Percentiles rank a stretch among this genome's conserved stretches.
These are phyloP conservation scores for Penicillium silybi DNA, from an alignment of 495 filamentous ascomycete species.

Conservation along the genomic window DNA sequence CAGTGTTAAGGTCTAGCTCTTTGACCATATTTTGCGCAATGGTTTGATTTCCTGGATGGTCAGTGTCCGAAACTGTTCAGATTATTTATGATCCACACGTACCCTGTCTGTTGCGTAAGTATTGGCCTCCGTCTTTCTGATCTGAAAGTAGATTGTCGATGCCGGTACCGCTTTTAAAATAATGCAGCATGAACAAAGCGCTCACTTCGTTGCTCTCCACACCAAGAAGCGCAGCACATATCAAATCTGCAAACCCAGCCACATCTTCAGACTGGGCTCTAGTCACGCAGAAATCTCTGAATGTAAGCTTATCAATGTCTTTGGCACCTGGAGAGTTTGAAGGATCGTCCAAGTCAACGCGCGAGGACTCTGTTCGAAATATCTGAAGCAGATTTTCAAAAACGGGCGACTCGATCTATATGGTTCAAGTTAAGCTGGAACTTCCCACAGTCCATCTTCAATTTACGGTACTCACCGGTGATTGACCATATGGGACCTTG, in stretches of 20 bases:
- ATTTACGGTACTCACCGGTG: background rate
- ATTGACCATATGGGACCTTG: slow-evolving; percentile 8
- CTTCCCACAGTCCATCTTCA: background rate
- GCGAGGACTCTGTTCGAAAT: slow-evolving; percentile 1
- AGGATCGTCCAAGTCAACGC: slow-evolving; percentile 7
- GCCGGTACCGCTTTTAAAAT: slow-evolving; percentile 39
- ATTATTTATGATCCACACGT: background rate
- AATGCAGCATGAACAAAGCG: slow-evolving; percentile 45
- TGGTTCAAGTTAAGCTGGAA: background rate
- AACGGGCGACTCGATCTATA: slow-evolving; percentile 11
- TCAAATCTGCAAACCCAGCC: background rate
- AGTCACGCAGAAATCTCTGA: slow-evolving; percentile 1
- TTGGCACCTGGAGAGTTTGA: background rate
- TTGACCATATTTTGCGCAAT: slow-evolving; percentile 26
- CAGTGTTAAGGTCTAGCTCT: background rate
- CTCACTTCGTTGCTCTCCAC: slow-evolving; percentile 37
- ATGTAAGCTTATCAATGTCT: slow-evolving; percentile 2
- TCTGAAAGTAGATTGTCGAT: slow-evolving; percentile 41
- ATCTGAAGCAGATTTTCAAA: background rate
- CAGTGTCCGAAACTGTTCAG: slow-evolving; percentile 3
- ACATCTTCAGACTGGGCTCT: background rate
- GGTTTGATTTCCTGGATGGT: slow-evolving; percentile 21
- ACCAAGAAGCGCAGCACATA: slow-evolving; percentile 35
- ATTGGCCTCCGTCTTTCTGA: slow-evolving; percentile 41
- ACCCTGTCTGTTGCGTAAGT: slow-evolving; percentile 30